phyloP scores from a whole-genome alignment of 2,329 filamentous ascomycete species.

The Fusarium dimerum region DNA sequence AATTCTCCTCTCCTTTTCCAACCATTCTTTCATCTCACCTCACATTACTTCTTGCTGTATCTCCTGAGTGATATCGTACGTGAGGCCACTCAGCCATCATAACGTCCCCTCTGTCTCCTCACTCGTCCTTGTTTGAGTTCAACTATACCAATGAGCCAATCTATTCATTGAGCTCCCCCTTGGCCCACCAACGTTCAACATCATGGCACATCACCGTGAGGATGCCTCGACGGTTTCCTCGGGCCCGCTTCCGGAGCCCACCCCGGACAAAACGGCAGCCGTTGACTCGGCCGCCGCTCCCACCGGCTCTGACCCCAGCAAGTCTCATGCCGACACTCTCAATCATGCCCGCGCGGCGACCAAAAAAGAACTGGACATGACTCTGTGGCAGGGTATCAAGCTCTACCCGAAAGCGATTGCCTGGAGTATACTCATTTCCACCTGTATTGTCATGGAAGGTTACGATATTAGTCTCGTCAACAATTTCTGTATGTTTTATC shows the following conservation, averaged over 20 bases:
- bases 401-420: slow-evolving; percentile 84
- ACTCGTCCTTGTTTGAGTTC: neutral
- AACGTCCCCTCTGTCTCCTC: neutral
- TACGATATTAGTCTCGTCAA: slow-evolving; percentile 81
- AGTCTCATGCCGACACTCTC: slow-evolving; percentile 33
- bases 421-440: slow-evolving; percentile 86
- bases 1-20: neutral
- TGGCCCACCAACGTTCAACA: neutral
- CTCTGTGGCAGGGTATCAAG: slow-evolving; percentile 71
- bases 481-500: slow-evolving; percentile 64
- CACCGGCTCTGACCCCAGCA: slow-evolving; percentile 18
- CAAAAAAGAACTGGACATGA: slow-evolving; percentile 69
- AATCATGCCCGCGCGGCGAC: slow-evolving; percentile 46
- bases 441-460: slow-evolving; percentile 88
- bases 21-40: neutral
- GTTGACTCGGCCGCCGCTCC: slow-evolving; percentile 12
- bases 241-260: slow-evolving; percentile 17
- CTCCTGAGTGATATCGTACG: neutral
- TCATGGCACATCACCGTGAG: slow-evolving; percentile 19
- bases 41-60: neutral
- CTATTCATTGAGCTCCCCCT: neutral
- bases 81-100: neutral
- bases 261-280: slow-evolving; percentile 18
- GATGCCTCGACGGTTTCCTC: slow-evolving; percentile 15
- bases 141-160: neutral